Evolutionary conservation across 2,329 filamentous ascomycete species (phyloP).

Genomic region (Xylariaceae sp.): DNA sequence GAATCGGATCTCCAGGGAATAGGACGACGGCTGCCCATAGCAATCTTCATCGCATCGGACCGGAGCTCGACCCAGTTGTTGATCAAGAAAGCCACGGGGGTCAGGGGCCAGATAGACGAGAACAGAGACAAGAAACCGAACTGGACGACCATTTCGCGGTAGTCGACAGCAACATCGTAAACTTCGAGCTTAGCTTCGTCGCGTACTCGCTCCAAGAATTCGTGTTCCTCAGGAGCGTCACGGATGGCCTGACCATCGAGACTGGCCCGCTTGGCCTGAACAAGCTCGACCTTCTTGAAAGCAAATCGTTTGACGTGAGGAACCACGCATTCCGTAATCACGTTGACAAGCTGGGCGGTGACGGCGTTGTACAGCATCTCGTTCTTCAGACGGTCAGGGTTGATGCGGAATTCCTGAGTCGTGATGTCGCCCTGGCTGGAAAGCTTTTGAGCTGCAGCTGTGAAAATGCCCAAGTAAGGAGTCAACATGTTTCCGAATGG

Average conservation of each 20-base stretch:
- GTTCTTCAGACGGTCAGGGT: slow-evolving; percentile 74
- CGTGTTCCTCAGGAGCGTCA: slow-evolving; percentile 71
- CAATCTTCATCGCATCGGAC: slow-evolving; percentile 91
- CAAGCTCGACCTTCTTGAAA: slow-evolving; percentile 72
- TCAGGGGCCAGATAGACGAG: slow-evolving; percentile 92
- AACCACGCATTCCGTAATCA: slow-evolving; percentile 76
- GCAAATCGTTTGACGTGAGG: slow-evolving; percentile 78
- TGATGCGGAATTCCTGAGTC: slow-evolving; percentile 67
- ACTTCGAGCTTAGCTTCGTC: slow-evolving; percentile 74
- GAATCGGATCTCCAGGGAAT: slow-evolving; percentile 87
- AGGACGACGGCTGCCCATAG: slow-evolving; percentile 79
- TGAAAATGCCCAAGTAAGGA: slow-evolving; percentile 80
- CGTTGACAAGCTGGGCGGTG: slow-evolving; percentile 85
- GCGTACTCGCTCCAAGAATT: slow-evolving; percentile 75
- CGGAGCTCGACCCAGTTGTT: slow-evolving; percentile 97
- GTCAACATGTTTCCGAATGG: slow-evolving; percentile 81
- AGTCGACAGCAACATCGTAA: slow-evolving; percentile 87
- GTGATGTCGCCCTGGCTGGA: slow-evolving; percentile 68
- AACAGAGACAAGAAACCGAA: slow-evolving; percentile 82
- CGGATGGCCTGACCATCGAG: slow-evolving; percentile 49
- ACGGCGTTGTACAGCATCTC: slow-evolving; percentile 97
- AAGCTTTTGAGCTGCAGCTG: slow-evolving; percentile 66
- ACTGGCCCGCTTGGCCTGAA: slow-evolving; percentile 55
- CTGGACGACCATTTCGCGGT: slow-evolving; percentile 89
- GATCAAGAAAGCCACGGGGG: slow-evolving; percentile 78